Evolutionary conservation across 306 rosid species (phyloP), one percentile per base, ranked within the genome.

Genomic region (Sindora glabra): DNA sequence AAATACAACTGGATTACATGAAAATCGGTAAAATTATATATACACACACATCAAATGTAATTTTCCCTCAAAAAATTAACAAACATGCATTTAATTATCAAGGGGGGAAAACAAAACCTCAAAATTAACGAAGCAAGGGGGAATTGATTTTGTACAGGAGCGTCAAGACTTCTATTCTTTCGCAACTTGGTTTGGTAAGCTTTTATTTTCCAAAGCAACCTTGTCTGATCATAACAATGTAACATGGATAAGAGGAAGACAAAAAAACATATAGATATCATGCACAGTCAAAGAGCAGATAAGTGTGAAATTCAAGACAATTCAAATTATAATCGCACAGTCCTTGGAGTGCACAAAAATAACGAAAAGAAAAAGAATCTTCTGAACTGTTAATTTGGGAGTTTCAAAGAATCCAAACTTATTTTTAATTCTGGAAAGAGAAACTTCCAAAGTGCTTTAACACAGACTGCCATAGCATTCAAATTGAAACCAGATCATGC

Each of bases 361-460:
- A n/a, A n/a, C n/a, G 3, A 7, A n/a, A 39, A 42, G 6, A 36
- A 9, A 34, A 33, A 56, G 47, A 67, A 66, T 12, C 22, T 48
- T 14, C 32, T 15, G 19, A 60, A 30, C 22, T n/a, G n/a, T n/a
- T n/a, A n/a, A n/a, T n/a, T n/a, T n/a, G n/a, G n/a, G n/a, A n/a
- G n/a, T n/a, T n/a, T n/a, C n/a, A n/a, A n/a, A n/a, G n/a, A n/a
- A n/a, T n/a, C n/a, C n/a, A n/a, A n/a, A n/a, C n/a, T n/a, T n/a
- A n/a, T n/a, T n/a, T n/a, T 3, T 37, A 15, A 18, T 13, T 56
- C 14, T 49, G 56, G 54, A 48, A 38, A 19, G 63, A 59, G 64
- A 73, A 65, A 18, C 56, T 50, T 73, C 57, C 48, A 32, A 57
- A 2, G 41, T 64, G 50, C 72, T 26, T 23, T 18, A 22, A 37